Conservation (phyloP, 352 stramenopile species). For the Globisporangium splendens region DNA sequence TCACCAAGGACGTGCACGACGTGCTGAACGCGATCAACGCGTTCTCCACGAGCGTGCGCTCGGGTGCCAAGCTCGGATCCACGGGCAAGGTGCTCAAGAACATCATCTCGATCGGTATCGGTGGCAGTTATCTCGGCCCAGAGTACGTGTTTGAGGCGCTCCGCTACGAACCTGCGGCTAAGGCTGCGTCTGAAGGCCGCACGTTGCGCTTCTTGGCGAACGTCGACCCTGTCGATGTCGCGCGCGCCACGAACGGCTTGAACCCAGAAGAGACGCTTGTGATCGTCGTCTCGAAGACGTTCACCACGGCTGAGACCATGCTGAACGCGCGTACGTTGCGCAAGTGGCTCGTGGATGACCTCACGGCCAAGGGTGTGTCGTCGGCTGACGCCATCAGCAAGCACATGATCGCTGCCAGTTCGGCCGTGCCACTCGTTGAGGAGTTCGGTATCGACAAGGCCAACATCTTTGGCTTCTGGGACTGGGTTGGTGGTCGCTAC, state of each 20-base stretch:
- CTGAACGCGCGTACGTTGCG: conserved; percentile 96
- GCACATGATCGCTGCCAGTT: conserved; percentile 92
- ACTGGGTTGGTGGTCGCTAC: conserved; percentile 98
- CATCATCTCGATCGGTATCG: conserved; percentile 96
- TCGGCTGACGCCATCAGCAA: conserved; percentile 89
- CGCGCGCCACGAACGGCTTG: conserved; percentile 84
- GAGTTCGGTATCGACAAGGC: conserved; percentile 93
- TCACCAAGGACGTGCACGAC: conserved; percentile 94
- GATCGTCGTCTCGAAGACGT: conserved; percentile 98
- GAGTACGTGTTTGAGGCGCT: conserved; percentile 97
- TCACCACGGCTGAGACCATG: conserved; percentile 99
- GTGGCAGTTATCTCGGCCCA: conserved; percentile 94
- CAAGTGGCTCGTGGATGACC: conserved; percentile 94
- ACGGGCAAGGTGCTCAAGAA: conserved; percentile 95
- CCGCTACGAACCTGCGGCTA: conserved; percentile 76
- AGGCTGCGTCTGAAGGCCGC: conserved; percentile 81
- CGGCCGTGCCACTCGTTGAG: conserved; percentile 73
- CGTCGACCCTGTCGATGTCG: conserved; percentile 97
- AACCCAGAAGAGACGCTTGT: conserved; percentile 96
- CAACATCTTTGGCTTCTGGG: conserved; percentile 99
- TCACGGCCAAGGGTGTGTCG: conserved; percentile 74
- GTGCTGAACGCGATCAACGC: conserved; percentile 93
- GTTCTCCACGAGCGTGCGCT: conserved; percentile 91
- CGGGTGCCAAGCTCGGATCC: conserved; percentile 79
- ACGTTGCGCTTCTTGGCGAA: conserved; percentile 96